These are phyloP conservation scores for Plasmodium vinckei DNA, from an alignment of 169 alveolate species.

Conservation along the genomic window DNA sequence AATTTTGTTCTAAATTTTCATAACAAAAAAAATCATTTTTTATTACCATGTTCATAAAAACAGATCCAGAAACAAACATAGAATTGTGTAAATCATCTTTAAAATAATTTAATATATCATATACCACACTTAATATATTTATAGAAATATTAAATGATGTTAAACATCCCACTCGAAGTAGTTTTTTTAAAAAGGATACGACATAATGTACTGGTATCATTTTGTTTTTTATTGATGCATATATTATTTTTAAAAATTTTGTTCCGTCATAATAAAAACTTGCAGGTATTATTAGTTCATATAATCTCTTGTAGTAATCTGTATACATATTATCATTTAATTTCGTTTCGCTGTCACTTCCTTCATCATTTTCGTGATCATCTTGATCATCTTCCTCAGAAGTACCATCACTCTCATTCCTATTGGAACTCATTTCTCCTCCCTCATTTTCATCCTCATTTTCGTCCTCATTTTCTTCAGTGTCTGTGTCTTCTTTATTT, in stretches of 20 bases:
- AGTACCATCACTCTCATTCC: neutral
- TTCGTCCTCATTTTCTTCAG: neutral
- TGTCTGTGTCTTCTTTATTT: neutral
- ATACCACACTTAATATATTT: slow-evolving; percentile 73
- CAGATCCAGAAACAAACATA: slow-evolving; percentile 53
- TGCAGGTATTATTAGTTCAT: slow-evolving; percentile 62
- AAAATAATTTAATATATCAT: slow-evolving; percentile 65
- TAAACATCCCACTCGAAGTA: slow-evolving; percentile 57
- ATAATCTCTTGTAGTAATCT: slow-evolving; percentile 66
- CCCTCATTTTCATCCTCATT: neutral
- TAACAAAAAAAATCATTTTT: slow-evolving; percentile 67
- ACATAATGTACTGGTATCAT: slow-evolving; percentile 75
- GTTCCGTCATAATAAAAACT: slow-evolving; percentile 72
- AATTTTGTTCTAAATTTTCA: slow-evolving; percentile 44
- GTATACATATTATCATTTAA: slow-evolving; percentile 67
- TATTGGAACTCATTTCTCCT: neutral
- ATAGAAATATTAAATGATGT: slow-evolving; percentile 58
- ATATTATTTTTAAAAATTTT: slow-evolving; percentile 54
- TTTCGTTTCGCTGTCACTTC: slow-evolving; percentile 7
- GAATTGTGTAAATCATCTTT: slow-evolving; percentile 47
- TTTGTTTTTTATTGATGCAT: slow-evolving; percentile 57
- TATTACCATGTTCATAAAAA: slow-evolving; percentile 72
- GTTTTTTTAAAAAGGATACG: slow-evolving; percentile 69
- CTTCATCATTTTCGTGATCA: neutral
- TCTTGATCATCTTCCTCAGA: neutral